Evolutionary conservation across 306 rosid species (phyloP), one percentile per base, ranked within the genome.

Genomic region (Spatholobus suberectus): DNA sequence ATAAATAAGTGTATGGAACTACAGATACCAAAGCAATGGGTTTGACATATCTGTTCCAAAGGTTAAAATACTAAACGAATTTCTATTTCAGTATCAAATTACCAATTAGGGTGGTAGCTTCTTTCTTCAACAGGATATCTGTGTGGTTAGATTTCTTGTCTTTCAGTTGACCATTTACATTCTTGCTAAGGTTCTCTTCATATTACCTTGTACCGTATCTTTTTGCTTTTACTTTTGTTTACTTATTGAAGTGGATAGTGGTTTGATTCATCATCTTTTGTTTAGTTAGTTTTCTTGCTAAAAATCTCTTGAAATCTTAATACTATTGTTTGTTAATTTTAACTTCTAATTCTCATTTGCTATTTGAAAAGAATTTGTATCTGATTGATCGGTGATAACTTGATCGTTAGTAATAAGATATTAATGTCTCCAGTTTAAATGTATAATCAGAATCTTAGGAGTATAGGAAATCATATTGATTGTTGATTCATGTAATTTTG

Each of bases 401-500:
- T 61, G 68, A 26, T 27, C 17, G 5, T 59, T 57, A 58, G 35
- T 58, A 24, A 58, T 58, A 24, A 58, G 66, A 26, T 58, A 10
- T 58, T 58, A 7, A 32, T 15, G 77, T 13, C 38, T 75, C 52
- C 63, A 26, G 57, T 75, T 66, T 17, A 32, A n/a, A 70, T 37
- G 52, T 54, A 43, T 57, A 55, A 70, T 76, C 37, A 70, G 35
- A 70, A 26, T 41, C 41, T 41, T 68, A 2, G 43, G 43, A 34
- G 34, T 34, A 49, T 37, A 67, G 11, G 55, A 68, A 57, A 65
- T 8, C 24, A 40, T 67, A 41, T 55, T 71, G 63, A 59, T 65
- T 55, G 71, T 71, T 76, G 62, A 44, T 69, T 38, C 70, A 26
- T 72, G 80, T 70, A 41, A 61, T 47, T 71, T 71, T 62, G 26